phyloP scores from a whole-genome alignment of 331 rosid genomes.

The Malus hybrid region DNA sequence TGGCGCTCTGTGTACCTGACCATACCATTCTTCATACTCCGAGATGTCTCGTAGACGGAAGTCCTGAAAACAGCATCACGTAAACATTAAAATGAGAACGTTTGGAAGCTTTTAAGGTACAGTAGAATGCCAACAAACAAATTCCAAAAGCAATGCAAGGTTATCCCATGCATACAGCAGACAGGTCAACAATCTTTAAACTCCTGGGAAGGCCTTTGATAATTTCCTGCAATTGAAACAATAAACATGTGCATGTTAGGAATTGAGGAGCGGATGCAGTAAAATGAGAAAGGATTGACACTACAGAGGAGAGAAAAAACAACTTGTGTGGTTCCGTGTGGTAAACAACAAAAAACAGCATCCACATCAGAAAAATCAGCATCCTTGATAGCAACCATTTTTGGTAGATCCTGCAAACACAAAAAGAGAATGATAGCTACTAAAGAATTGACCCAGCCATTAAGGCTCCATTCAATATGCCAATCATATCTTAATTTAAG shows the following conservation, averaged over 20 bases:
- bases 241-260: background rate
- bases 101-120: background rate
- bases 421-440: background rate
- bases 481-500: background rate
- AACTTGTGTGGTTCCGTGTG: constrained; percentile 97
- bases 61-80: constrained; percentile 45
- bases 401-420: constrained; percentile 63
- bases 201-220: constrained; percentile 72
- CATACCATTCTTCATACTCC: constrained; percentile 89
- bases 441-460: background rate
- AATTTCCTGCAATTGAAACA: constrained; percentile 56
- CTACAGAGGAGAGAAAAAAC: background rate
- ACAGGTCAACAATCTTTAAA: constrained; percentile 95
- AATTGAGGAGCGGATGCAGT: background rate
- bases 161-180: constrained; percentile 58
- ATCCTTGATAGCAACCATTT: constrained; percentile 80
- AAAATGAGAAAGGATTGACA: constrained; percentile 3
- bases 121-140: background rate
- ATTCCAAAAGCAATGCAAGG: background rate
- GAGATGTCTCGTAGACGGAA: constrained; percentile 72
- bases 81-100: constrained; percentile 10
- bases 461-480: background rate
- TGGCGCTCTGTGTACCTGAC: constrained; percentile 80
- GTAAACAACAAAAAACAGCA: constrained; percentile 95
- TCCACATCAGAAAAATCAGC: constrained; percentile 71